A percentile compares a stretch with the other conserved stretches of the same genome.
Evolutionary conservation across 108 stramenopile genomes (phyloP).

Genomic region (Skeletonema menzelii): DNA sequence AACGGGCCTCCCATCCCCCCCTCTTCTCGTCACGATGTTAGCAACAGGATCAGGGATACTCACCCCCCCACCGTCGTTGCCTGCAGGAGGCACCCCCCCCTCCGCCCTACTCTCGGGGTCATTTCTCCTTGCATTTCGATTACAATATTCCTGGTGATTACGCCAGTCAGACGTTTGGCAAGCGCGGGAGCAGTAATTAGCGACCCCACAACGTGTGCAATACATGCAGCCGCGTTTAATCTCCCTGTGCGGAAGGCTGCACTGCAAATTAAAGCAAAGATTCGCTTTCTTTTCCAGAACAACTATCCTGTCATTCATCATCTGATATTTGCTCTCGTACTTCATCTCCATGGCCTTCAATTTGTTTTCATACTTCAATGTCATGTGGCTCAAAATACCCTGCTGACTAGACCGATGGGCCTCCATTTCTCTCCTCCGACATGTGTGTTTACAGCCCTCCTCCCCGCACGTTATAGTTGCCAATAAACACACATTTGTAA

Average conservation of each 20-base stretch:
- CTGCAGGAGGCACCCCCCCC: neutral
- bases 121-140: neutral
- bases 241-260: neutral
- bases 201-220: neutral
- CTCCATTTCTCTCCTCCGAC: slow-evolving; percentile 1
- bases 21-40: neutral
- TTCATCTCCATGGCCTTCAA: slow-evolving; percentile 7
- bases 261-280: neutral
- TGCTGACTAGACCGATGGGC: neutral
- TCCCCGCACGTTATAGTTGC: neutral
- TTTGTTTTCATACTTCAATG: neutral
- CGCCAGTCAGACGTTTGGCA: neutral
- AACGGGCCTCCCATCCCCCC: neutral
- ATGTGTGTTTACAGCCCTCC: neutral
- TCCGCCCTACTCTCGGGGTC: neutral
- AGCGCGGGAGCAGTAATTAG: neutral
- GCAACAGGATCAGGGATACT: neutral
- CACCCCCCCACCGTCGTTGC: neutral
- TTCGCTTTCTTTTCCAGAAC: neutral
- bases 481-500: neutral
- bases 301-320: neutral
- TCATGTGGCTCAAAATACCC: neutral
- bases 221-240: neutral
- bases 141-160: neutral
- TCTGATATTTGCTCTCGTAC: slow-evolving; percentile 1